Evolutionary conservation across 1,284 basidiomycete species (phyloP).

Genomic region (Leccinum subrobustum): DNA sequence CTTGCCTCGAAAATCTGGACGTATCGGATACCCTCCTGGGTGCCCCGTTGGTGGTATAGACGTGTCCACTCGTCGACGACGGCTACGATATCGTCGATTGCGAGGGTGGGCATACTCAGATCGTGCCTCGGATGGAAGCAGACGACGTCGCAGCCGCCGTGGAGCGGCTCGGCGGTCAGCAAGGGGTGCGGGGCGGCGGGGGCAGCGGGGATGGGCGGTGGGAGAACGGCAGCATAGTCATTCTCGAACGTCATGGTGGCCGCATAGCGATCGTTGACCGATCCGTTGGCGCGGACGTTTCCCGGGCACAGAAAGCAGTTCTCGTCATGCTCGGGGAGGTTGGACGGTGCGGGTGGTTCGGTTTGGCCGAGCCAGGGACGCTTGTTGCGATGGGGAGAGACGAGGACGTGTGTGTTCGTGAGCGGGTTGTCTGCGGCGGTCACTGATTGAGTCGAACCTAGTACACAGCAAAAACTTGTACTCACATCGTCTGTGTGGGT

Average conservation of each 20-base stretch:
- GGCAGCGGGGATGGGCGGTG: conserved; percentile 50
- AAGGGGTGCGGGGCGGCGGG: conserved; percentile 58
- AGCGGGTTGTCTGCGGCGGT: conserved; percentile 68
- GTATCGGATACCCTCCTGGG: conserved; percentile 68
- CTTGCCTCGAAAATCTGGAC: conserved; percentile 88
- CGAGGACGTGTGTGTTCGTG: conserved; percentile 76
- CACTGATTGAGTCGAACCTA: conserved; percentile 3
- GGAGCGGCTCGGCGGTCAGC: conserved; percentile 68
- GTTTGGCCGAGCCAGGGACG: conserved; percentile 86
- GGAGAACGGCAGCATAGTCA: conserved; percentile 83
- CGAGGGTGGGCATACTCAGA: conserved; percentile 81
- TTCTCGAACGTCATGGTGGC: conserved; percentile 79
- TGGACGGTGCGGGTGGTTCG: conserved; percentile 57
- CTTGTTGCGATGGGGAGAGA: conserved; percentile 82
- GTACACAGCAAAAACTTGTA: conserved; percentile 4
- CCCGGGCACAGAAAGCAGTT: conserved; percentile 91
- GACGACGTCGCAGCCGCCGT: conserved; percentile 88
- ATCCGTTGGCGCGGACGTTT: conserved; percentile 78
- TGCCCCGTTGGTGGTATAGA: conserved; percentile 65
- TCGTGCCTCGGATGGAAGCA: conserved; percentile 91
- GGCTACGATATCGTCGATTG: conserved; percentile 57
- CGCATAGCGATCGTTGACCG: conserved; percentile 68
- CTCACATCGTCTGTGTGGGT: conserved; percentile 74
- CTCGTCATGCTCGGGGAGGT: conserved; percentile 71
- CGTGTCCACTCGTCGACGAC: conserved; percentile 78